These are phyloP conservation scores for Backusella morwellensis DNA, from an alignment of 192 early-diverging fungal species.

Conservation along the genomic window DNA sequence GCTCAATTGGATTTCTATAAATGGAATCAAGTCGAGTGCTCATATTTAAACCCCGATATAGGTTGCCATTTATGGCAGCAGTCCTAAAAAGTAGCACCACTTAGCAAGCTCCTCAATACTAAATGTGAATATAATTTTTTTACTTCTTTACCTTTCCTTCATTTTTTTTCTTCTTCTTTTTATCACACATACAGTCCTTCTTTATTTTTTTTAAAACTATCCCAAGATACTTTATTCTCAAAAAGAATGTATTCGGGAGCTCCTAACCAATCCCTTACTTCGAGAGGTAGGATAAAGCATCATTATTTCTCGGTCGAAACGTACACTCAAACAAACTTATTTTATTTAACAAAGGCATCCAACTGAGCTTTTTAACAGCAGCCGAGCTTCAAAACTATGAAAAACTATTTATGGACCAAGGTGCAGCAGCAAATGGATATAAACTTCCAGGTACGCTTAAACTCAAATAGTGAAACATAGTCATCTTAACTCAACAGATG, in stretches of 20 bases:
- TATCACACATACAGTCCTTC: not conserved
- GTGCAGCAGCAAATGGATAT: slow-evolving; percentile 8
- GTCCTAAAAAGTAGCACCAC: not conserved
- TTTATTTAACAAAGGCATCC: slow-evolving; percentile 18
- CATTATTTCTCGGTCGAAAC: not conserved
- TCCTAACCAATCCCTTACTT: not conserved
- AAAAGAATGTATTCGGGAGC: not conserved
- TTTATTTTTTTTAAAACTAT: not conserved
- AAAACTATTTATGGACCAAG: slow-evolving; percentile 23
- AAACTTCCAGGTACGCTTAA: slow-evolving; percentile 23
- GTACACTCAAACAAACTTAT: not conserved
- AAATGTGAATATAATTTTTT: not conserved
- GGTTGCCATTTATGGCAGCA: not conserved
- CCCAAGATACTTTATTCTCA: not conserved
- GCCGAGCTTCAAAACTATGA: slow-evolving; percentile 41
- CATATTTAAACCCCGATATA: not conserved
- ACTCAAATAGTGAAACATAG: slow-evolving; percentile 13
- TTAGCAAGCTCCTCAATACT: not conserved
- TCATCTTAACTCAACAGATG: not conserved
- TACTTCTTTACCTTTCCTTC: not conserved
- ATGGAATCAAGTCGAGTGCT: not conserved
- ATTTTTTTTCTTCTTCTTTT: not conserved
- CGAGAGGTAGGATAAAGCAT: not conserved
- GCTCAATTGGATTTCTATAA: not conserved
- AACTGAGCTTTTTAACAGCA: slow-evolving; percentile 35